phyloP scores from a whole-genome alignment of 1,284 basidiomycete species.

The Leccinum fallax region DNA sequence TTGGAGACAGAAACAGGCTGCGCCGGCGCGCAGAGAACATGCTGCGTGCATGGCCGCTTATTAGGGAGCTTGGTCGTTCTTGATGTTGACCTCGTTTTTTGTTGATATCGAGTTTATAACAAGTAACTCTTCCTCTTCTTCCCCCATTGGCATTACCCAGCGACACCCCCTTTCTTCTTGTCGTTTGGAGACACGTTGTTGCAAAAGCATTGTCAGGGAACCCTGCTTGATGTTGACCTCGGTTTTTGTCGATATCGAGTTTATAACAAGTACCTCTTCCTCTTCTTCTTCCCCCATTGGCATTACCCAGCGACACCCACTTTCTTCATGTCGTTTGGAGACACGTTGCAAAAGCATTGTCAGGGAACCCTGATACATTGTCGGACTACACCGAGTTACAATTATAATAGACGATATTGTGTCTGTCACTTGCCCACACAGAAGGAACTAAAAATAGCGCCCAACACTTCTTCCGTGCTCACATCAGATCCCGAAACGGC shows the following conservation, averaged over 20 bases:
- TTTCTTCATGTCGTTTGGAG: not conserved
- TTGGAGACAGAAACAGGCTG: conserved; percentile 31
- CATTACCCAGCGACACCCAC: not conserved
- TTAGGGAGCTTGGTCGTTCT: not conserved
- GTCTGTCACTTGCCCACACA: conserved; percentile 75
- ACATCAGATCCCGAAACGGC: conserved; percentile 73
- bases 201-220: not conserved
- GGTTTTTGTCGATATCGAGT: not conserved
- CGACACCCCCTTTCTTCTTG: not conserved
- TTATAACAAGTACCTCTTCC: conserved; percentile 12
- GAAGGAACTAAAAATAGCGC: conserved; percentile 80
- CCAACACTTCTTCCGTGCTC: conserved; percentile 71
- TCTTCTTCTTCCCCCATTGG: not conserved
- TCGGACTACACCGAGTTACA: not conserved
- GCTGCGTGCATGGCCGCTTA: conserved; percentile 16
- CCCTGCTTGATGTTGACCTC: not conserved
- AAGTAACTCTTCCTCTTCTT: not conserved
- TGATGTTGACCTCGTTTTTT: not conserved
- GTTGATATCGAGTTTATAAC: conserved; percentile 10
- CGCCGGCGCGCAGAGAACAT: conserved; percentile 27
- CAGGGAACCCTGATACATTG: not conserved
- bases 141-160: not conserved
- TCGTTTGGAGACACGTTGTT: not conserved
- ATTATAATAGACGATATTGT: not conserved
- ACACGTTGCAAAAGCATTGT: not conserved